Base-by-base conservation (phyloP, 106 monocot genomes). In the Iris macrosiphon region DNA sequence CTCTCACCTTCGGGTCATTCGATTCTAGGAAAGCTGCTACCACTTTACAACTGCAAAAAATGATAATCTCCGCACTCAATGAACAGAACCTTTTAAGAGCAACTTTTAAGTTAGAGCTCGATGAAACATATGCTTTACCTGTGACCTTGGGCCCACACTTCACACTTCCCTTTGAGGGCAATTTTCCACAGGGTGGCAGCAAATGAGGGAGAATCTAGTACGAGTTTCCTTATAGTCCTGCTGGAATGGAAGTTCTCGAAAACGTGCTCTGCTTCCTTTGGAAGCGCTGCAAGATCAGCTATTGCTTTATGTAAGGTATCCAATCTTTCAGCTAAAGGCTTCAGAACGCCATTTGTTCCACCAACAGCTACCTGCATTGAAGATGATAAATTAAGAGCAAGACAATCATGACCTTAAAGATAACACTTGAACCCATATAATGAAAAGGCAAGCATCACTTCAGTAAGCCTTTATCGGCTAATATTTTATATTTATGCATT, bases 81-180 rank as follows among this genome's bases (percentile, higher is more conserved):
- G n/a, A n/a, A n/a, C n/a, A n/a, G n/a, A n/a, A n/a, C n/a, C n/a
- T n/a, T n/a, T n/a, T n/a, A n/a, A n/a, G n/a, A n/a, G n/a, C n/a
- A n/a, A n/a, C n/a, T n/a, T n/a, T n/a, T n/a, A n/a, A n/a, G n/a
- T n/a, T n/a, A n/a, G n/a, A n/a, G n/a, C n/a, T n/a, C n/a, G n/a
- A n/a, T n/a, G n/a, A n/a, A n/a, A n/a, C n/a, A n/a, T n/a, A n/a
- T n/a, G 11, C 29, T 29, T 1, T 50, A 96, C 90, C 96, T 87
- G 86, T 83, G 96, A 9, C 90, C 89, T 39, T 87, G 69, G 24
- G 96, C 90, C 90, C 90, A 96, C 16, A 70, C 55, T 20, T 86
- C 70, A 31, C 73, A 72, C 61, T 69, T 90, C 29, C 96, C 90
- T 66, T 86, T 53, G 18, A 96, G 49, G 58, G 83, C 79, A 5